Evolutionary conservation across 2,329 filamentous ascomycete genomes (phyloP).

Genomic region (Ambrosiella xylebori): DNA sequence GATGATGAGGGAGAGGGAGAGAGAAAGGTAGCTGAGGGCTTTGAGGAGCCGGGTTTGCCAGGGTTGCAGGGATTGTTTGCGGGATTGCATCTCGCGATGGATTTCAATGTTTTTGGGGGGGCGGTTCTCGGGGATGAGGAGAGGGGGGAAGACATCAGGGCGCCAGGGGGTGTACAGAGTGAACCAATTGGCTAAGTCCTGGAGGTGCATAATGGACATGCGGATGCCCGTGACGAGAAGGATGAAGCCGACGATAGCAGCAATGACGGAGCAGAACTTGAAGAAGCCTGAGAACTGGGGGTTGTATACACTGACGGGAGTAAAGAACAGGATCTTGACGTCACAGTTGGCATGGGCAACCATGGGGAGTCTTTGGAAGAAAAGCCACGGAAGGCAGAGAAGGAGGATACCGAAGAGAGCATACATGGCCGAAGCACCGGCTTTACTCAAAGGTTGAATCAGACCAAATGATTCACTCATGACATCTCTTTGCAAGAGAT

Average conservation of each 20-base stretch:
- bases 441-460: not conserved
- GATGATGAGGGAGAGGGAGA: not conserved
- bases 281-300: not conserved
- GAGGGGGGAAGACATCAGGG: not conserved
- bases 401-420: not conserved
- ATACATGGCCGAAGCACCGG: not conserved
- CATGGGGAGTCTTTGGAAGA: not conserved
- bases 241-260: not conserved
- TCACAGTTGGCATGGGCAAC: not conserved
- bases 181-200: constrained; percentile 3
- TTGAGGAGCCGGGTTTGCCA: not conserved
- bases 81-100: not conserved
- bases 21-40: not conserved
- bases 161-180: constrained; percentile 2
- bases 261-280: not conserved
- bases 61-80: not conserved
- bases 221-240: not conserved
- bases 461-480: not conserved
- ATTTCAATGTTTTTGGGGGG: constrained; percentile 1
- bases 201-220: not conserved
- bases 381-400: not conserved
- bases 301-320: not conserved
- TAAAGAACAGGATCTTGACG: not conserved
- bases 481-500: not conserved
- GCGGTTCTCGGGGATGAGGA: constrained; percentile 4